phyloP scores from a whole-genome alignment of 352 stramenopile genomes.

The Phytophthora brassicae region DNA sequence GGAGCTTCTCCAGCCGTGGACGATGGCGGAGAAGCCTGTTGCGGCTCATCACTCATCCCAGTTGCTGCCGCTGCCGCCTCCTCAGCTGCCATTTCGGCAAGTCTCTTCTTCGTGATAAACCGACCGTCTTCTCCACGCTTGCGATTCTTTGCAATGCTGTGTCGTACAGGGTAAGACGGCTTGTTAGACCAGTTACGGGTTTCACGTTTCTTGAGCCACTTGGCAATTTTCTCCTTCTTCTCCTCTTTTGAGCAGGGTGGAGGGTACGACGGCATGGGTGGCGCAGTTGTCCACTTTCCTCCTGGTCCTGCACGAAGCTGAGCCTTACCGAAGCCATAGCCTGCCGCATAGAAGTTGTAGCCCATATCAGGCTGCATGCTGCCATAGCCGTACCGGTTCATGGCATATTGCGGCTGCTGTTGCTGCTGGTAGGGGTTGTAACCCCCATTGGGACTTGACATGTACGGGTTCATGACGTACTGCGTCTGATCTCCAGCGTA shows the following conservation, averaged over 20 bases:
- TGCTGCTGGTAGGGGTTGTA: conserved; percentile 49
- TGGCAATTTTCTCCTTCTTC: conserved; percentile 84
- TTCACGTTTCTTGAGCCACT: conserved; percentile 85
- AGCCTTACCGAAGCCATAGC: conserved; percentile 55
- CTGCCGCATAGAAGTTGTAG: conserved; percentile 67
- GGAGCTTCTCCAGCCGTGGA: conserved; percentile 15
- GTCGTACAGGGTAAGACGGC: conserved; percentile 77
- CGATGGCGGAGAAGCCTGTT: conserved; percentile 20
- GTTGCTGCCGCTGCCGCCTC: conserved; percentile 30
- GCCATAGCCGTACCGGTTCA: conserved; percentile 52
- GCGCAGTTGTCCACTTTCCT: conserved; percentile 69
- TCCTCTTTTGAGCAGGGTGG: conserved; percentile 79
- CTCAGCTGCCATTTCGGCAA: conserved; percentile 72
- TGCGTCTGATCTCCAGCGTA: conserved; percentile 33
- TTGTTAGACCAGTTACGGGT: conserved; percentile 88
- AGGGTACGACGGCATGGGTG: conserved; percentile 76
- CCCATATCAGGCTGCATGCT: conserved; percentile 35
- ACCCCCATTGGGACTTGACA: conserved; percentile 20
- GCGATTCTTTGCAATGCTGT: conserved; percentile 84
- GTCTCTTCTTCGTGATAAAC: conserved; percentile 77
- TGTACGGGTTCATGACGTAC: conserved; percentile 39
- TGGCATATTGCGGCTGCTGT: conserved; percentile 48
- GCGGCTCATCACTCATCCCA: conserved; percentile 15
- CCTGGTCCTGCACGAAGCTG: conserved; percentile 47
- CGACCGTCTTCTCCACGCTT: conserved; percentile 81